Evolutionary conservation across 2,329 filamentous ascomycete genomes (phyloP), one percentile per base, ranked within the genome.

Genomic region (Aspergillus ustus): DNA sequence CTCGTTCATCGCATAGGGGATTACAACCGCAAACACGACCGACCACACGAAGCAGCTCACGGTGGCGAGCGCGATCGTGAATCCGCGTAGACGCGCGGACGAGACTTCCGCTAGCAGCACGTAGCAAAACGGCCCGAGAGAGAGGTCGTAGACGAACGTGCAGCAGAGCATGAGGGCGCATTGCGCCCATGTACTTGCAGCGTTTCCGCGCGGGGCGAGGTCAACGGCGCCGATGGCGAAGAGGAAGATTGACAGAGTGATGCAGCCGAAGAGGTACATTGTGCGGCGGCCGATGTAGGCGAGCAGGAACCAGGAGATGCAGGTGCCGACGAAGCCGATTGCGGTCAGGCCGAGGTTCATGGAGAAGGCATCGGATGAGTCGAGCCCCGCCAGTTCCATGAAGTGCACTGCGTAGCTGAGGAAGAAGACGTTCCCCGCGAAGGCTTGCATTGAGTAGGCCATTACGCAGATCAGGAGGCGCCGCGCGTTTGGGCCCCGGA

Each of bases 111-210:
- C 70, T 3, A 57, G 60, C 59, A 70, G 68, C 67, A 43, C 60
- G 63, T 9, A 53, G 20, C 49, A 52, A 13, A 70, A 66, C 0
- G 55, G 55, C 0, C 55, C 55, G 0, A 57, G 55, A 0, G 46
- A 52, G 37, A 57, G 46, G 52, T 61, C 59, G 48, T 86, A 87
- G 5, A 83, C 75, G 51, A 86, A 83, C 4, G 64, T 73, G 60
- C 69, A 75, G 2, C 64, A 60, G 1, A 75, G 51, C 60, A 74
- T 70, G 2, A 83, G 65, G 2, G 72, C 72, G 3, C 75, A 77
- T 63, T 82, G 79, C 0, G 77, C 77, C 76, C 80, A 82, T 1
- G 69, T 68, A 5, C 3, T 25, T 0, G 71, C 62, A 0, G 57
- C 50, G 43, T 76, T 4, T 9, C 8, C 69, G 0, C 69, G 68